These are phyloP conservation scores for Nakazawaea siamensis DNA, from an alignment of 805 yeast genomes.

Conservation along the genomic window DNA sequence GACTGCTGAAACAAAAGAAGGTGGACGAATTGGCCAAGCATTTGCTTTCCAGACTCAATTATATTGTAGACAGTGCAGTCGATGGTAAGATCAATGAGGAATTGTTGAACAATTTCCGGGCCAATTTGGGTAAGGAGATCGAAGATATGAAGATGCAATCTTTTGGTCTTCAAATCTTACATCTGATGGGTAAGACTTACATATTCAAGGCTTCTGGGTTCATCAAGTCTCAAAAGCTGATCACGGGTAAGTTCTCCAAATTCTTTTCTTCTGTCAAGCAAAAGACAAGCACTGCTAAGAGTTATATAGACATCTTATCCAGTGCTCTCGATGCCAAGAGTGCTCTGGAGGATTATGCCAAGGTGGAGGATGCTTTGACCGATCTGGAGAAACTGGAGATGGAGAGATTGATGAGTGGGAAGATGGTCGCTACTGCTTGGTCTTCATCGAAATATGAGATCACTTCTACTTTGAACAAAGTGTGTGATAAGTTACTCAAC, in stretches of 20 bases:
- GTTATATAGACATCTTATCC: constrained; percentile 61
- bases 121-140: constrained; percentile 71
- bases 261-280: constrained; percentile 64
- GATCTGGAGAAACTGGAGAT: constrained; percentile 49
- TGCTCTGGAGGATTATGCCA: constrained; percentile 66
- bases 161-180: constrained; percentile 76
- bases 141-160: constrained; percentile 76
- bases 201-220: constrained; percentile 56
- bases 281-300: constrained; percentile 65
- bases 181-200: constrained; percentile 66
- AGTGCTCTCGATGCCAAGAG: constrained; percentile 73
- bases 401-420: constrained; percentile 71
- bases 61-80: constrained; percentile 30
- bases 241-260: constrained; percentile 50
- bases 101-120: constrained; percentile 41
- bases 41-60: constrained; percentile 31
- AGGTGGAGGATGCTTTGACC: constrained; percentile 37
- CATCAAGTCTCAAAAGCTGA: constrained; percentile 57
- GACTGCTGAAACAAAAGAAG: constrained; percentile 28
- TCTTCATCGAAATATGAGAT: constrained; percentile 74
- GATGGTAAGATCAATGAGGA: constrained; percentile 37
- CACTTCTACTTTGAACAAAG: constrained; percentile 61
- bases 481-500: constrained; percentile 56
- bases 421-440: constrained; percentile 81
- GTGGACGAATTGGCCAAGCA: constrained; percentile 54